These are phyloP conservation scores for Allantophomopsis lycopodina DNA, from an alignment of 2,329 filamentous ascomycete genomes.

Conservation along the genomic window DNA sequence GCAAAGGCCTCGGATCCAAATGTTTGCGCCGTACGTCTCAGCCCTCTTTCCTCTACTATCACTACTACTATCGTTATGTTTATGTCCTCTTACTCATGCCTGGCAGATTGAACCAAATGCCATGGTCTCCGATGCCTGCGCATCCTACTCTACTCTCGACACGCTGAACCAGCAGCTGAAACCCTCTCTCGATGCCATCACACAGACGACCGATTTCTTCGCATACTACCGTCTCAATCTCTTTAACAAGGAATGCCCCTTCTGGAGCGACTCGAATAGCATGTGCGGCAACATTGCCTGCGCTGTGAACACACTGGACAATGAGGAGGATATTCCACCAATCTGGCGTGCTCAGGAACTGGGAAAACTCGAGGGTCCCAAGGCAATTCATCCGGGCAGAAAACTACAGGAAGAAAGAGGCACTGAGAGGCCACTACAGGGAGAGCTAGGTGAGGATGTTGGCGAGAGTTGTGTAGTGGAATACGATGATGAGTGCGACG, in stretches of 20 bases:
- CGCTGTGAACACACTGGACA: conserved; percentile 86
- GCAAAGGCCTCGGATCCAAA: conserved; percentile 20
- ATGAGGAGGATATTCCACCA: conserved; percentile 83
- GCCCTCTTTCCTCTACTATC: conserved; percentile 2
- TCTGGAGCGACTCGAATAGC: conserved; percentile 86
- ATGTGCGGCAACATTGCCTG: conserved; percentile 97
- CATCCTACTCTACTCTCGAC: conserved; percentile 85
- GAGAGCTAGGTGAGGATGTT: conserved; percentile 70
- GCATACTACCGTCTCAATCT: conserved; percentile 93
- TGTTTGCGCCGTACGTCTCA: conserved; percentile 21
- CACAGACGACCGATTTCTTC: conserved; percentile 88
- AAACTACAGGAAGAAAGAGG: conserved; percentile 55
- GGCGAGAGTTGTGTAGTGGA: conserved; percentile 95
- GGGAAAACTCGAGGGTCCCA: conserved; percentile 82
- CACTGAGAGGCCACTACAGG: conserved; percentile 62
- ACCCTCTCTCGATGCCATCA: conserved; percentile 68
- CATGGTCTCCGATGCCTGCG: conserved; percentile 88
- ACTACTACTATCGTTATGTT: conserved; percentile 6
- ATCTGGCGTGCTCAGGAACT: conserved; percentile 89
- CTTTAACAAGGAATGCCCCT: conserved; percentile 88
- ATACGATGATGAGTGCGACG: conserved; percentile 93
- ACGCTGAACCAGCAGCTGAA: conserved; percentile 64
- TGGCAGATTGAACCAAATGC: conserved; percentile 72
- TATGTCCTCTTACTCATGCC: conserved; percentile 20
- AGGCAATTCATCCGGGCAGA: conserved; percentile 75